phyloP scores from a whole-genome alignment of 495 filamentous ascomycete species.

The Usnea hakonensis region DNA sequence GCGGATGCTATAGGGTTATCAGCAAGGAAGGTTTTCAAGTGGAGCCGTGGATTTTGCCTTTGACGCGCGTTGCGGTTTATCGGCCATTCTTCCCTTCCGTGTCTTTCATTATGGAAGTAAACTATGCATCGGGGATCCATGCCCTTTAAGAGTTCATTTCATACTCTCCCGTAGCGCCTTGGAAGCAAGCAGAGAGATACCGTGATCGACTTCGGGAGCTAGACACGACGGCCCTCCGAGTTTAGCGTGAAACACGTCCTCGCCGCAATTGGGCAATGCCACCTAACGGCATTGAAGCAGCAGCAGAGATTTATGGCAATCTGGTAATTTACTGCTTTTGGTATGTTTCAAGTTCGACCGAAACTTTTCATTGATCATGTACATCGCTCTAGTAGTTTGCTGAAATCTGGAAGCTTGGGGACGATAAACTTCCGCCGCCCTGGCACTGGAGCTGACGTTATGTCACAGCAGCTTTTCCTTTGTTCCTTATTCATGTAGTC shows the following conservation, averaged over 20 bases:
- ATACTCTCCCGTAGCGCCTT: too few species aligned
- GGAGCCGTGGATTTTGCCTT: too few species aligned
- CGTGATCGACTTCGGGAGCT: too few species aligned
- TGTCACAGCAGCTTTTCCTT: not conserved
- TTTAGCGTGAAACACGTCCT: not conserved
- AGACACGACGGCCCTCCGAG: not conserved
- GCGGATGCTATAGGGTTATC: not conserved
- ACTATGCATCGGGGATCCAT: too few species aligned
- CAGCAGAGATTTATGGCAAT: not conserved
- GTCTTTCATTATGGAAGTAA: too few species aligned
- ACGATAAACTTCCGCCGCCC: not conserved
- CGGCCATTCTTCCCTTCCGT: too few species aligned
- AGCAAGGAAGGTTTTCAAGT: too few species aligned
- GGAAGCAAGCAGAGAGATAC: too few species aligned
- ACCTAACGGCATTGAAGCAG: not conserved
- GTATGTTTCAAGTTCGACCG: not conserved
- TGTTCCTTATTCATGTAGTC: not conserved
- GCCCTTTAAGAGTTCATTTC: too few species aligned
- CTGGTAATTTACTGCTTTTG: not conserved
- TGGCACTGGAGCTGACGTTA: not conserved
- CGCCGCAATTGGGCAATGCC: not conserved
- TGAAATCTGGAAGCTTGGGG: not conserved
- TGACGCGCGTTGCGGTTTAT: too few species aligned
- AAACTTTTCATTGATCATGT: not conserved
- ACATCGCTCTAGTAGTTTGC: not conserved